Evolutionary conservation across 768 basidiomycete genomes (phyloP).

Genomic region (Lyophyllum semitale): DNA sequence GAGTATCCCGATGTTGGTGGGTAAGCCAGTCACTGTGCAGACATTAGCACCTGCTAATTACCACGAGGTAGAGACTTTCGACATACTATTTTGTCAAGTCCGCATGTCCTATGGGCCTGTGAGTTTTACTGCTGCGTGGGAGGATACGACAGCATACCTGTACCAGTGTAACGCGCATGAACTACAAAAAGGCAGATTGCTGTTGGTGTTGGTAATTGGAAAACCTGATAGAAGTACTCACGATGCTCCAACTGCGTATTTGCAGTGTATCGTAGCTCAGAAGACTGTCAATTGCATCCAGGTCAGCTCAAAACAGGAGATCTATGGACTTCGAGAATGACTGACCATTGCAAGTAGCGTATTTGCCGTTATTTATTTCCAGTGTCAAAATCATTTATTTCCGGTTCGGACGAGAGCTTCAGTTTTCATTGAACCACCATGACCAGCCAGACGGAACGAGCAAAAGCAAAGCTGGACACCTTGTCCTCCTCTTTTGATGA

Average conservation of each 20-base stretch:
- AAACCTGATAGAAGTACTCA: constrained; percentile 41
- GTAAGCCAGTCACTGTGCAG: constrained; percentile 88
- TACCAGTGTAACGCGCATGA: constrained; percentile 95
- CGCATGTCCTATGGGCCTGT: constrained; percentile 71
- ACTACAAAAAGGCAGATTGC: constrained; percentile 47
- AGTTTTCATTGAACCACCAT: no score
- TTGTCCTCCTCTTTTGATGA: constrained; percentile 64
- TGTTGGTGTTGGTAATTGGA: constrained; percentile 14
- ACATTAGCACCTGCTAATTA: constrained; percentile 15
- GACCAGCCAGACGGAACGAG: constrained; percentile 47
- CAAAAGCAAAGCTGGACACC: constrained; percentile 48
- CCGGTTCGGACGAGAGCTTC: no score
- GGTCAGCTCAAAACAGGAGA: constrained; percentile 7
- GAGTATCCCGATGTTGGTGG: constrained; percentile 96
- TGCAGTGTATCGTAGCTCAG: constrained; percentile 92
- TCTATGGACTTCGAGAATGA: constrained; percentile 23
- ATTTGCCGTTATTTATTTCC: constrained; percentile 33
- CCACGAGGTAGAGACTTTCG: constrained; percentile 5
- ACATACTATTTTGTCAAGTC: constrained; percentile 95
- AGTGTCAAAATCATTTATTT: background rate
- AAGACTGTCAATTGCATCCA: constrained; percentile 53
- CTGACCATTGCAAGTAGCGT: constrained; percentile 42
- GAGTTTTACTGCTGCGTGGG: constrained; percentile 1
- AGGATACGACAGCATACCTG: constrained; percentile 54
- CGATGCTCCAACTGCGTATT: constrained; percentile 96